Conservation (phyloP, 2,329 filamentous ascomycete genomes). For the Penicillium griseofulvum region DNA sequence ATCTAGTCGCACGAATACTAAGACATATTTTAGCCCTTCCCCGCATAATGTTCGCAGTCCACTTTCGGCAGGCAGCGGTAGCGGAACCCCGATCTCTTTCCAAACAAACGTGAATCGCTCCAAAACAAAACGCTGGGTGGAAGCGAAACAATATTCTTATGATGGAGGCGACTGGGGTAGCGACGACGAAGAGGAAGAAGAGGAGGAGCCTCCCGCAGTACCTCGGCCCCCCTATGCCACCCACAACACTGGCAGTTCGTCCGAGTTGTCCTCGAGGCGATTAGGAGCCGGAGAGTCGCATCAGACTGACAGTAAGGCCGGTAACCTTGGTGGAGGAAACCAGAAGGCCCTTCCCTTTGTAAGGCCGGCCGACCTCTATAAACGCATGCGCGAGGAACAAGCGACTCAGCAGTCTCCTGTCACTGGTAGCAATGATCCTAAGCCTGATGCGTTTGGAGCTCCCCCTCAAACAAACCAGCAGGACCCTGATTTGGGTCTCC, state of each 20-base stretch:
- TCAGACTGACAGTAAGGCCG: conserved; percentile 13
- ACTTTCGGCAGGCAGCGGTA: conserved; percentile 26
- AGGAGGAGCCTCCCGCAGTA: conserved; percentile 49
- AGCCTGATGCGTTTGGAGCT: not conserved
- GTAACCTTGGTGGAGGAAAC: conserved; percentile 27
- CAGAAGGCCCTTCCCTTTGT: conserved; percentile 62
- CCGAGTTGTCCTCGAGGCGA: conserved; percentile 19
- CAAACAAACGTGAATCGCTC: conserved; percentile 82
- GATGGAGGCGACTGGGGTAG: conserved; percentile 93
- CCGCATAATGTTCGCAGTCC: conserved; percentile 27
- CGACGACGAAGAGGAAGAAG: conserved; percentile 61
- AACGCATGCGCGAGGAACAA: conserved; percentile 66
- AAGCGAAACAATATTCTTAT: conserved; percentile 81
- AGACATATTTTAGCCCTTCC: conserved; percentile 15
- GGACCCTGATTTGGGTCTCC: conserved; percentile 33
- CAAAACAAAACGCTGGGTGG: conserved; percentile 93
- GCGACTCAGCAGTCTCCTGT: conserved; percentile 2
- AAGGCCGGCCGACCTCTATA: conserved; percentile 75
- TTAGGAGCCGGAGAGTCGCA: conserved; percentile 15
- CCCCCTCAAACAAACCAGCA: conserved; percentile 10
- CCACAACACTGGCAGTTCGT: conserved; percentile 28
- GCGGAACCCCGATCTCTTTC: conserved; percentile 58
- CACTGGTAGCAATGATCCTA: not conserved
- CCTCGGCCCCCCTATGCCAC: conserved; percentile 24
- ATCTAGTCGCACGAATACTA: conserved; percentile 10